phyloP scores from a whole-genome alignment of 73 alveolate genomes.

The Paramecium tetraurelia region DNA sequence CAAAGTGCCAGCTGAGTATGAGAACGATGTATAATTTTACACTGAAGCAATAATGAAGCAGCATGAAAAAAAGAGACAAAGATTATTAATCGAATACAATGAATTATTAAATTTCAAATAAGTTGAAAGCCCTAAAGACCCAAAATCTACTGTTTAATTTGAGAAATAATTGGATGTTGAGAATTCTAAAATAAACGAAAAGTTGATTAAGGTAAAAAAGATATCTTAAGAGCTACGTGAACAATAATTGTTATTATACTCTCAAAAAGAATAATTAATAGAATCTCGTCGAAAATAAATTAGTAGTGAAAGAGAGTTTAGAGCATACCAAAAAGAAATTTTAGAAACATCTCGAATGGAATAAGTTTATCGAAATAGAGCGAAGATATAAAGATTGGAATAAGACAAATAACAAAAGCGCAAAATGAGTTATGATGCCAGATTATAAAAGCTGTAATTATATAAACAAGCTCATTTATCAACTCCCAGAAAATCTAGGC shows the following conservation, averaged over 20 bases:
- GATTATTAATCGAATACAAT: not conserved
- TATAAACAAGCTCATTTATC: not conserved
- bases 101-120: not conserved
- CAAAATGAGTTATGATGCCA: constrained; percentile 9
- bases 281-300: not conserved
- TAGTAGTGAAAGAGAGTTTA: not conserved
- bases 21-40: not conserved
- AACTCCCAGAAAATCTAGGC: not conserved
- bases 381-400: not conserved
- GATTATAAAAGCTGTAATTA: not conserved
- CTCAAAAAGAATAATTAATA: not conserved
- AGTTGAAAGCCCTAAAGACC: not conserved
- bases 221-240: not conserved
- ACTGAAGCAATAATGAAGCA: not conserved
- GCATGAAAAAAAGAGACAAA: not conserved
- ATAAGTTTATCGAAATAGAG: not conserved
- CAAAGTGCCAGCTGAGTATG: not conserved
- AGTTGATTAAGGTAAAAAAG: not conserved
- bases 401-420: not conserved
- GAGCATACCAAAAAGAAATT: not conserved
- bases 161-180: not conserved
- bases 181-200: not conserved
- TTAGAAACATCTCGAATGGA: not conserved
- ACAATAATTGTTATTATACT: not conserved
- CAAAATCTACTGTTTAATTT: not conserved